phyloP scores from a whole-genome alignment of 495 filamentous ascomycete genomes.

The Polyplosphaeria fusca region DNA sequence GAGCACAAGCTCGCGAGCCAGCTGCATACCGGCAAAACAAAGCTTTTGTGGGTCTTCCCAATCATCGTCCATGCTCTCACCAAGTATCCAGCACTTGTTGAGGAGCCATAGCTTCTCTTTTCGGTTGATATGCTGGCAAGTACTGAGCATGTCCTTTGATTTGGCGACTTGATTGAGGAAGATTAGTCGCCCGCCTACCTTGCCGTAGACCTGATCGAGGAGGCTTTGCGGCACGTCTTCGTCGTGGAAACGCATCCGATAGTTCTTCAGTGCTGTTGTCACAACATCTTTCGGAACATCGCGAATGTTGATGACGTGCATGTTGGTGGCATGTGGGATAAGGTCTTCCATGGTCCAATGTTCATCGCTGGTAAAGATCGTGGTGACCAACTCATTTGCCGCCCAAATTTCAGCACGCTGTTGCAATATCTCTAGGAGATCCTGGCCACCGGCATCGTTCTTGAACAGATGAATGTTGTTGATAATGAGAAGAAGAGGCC shows the following conservation, averaged over 20 bases:
- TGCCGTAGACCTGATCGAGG: constrained; percentile 73
- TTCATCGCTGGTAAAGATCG: constrained; percentile 84
- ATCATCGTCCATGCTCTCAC: constrained; percentile 90
- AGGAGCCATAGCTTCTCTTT: constrained; percentile 91
- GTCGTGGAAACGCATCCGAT: constrained; percentile 64
- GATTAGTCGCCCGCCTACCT: constrained; percentile 77
- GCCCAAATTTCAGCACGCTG: constrained; percentile 27
- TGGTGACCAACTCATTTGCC: constrained; percentile 17
- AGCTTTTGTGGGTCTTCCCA: constrained; percentile 98
- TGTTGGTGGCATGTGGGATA: constrained; percentile 80
- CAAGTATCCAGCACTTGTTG: constrained; percentile 89
- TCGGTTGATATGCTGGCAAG: constrained; percentile 71
- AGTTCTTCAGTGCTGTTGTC: constrained; percentile 66
- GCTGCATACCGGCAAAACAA: constrained; percentile 87
- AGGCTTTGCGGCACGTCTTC: constrained; percentile 53
- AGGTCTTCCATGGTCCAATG: constrained; percentile 95
- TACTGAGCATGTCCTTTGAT: constrained; percentile 65
- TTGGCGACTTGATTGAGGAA: constrained; percentile 84
- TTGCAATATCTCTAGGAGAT: constrained; percentile 22
- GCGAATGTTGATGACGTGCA: constrained; percentile 77
- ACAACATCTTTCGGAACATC: constrained; percentile 76
- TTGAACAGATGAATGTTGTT: constrained; percentile 24
- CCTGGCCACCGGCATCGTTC: constrained; percentile 3
- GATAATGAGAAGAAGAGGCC: constrained; percentile 20
- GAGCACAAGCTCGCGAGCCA: constrained; percentile 84